phyloP scores from a whole-genome alignment of 2,329 filamentous ascomycete genomes.

The Neonectria magnoliae region DNA sequence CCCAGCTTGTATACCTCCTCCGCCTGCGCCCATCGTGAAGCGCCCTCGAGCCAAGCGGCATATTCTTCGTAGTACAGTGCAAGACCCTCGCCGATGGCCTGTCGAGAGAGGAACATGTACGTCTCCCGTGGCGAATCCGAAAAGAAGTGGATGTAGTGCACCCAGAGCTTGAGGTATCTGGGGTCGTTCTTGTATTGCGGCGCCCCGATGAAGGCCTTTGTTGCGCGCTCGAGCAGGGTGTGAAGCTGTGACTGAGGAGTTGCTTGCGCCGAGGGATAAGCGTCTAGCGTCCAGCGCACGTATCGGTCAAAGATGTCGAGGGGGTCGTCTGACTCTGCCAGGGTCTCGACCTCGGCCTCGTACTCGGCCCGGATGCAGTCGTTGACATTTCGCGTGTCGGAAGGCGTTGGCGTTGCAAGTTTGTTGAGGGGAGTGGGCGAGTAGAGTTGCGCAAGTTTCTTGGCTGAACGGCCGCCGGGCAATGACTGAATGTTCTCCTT shows the following conservation, averaged over 20 bases:
- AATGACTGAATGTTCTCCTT: conserved; percentile 98
- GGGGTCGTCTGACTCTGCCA: conserved; percentile 91
- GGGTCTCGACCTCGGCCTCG: conserved; percentile 81
- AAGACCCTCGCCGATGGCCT: conserved; percentile 85
- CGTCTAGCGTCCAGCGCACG: conserved; percentile 94
- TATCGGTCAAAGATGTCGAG: conserved; percentile 97
- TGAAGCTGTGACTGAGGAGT: conserved; percentile 92
- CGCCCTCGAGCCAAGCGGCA: conserved; percentile 88
- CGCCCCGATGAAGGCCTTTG: conserved; percentile 86
- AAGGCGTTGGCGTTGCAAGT: conserved; percentile 71
- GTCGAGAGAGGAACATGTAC: conserved; percentile 89
- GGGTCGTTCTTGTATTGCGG: conserved; percentile 94
- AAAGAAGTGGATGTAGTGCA: conserved; percentile 93
- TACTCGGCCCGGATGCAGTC: conserved; percentile 84
- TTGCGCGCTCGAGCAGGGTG: conserved; percentile 89
- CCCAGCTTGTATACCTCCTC: conserved; percentile 94
- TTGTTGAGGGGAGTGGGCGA: conserved; percentile 71
- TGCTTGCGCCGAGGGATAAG: conserved; percentile 93
- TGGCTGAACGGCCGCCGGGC: conserved; percentile 86
- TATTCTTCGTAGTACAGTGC: conserved; percentile 98
- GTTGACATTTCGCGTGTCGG: conserved; percentile 80
- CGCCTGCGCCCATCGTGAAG: conserved; percentile 86
- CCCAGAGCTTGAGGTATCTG: conserved; percentile 91
- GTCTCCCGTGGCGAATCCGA: conserved; percentile 92
- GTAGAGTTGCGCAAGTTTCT: conserved; percentile 85